Conservation (phyloP, 2,329 filamentous ascomycete species). For the Epichloe aotearoae region DNA sequence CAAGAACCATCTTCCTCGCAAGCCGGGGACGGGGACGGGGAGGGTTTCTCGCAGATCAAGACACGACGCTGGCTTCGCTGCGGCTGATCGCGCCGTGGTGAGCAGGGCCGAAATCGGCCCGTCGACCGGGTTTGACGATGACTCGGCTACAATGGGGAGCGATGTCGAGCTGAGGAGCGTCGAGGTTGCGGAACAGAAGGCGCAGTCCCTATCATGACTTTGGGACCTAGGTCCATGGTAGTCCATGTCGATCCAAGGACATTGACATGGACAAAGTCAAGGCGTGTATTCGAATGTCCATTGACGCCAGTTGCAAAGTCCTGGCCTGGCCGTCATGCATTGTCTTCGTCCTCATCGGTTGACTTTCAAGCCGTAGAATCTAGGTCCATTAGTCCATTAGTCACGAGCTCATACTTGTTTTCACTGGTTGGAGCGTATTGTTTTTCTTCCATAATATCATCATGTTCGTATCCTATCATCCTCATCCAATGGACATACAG, state of each 20-base stretch:
- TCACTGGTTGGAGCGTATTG: too few species aligned
- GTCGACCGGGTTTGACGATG: constrained; percentile 17
- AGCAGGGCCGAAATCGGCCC: constrained; percentile 1
- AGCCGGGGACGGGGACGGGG: neutral
- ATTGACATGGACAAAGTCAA: too few species aligned
- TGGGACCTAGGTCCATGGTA: too few species aligned
- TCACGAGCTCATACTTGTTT: too few species aligned
- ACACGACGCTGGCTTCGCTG: constrained; percentile 1
- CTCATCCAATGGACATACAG: neutral
- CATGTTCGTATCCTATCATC: neutral
- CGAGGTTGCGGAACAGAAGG: constrained; percentile 5
- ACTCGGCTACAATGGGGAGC: constrained; percentile 17
- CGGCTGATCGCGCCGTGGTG: constrained; percentile 2
- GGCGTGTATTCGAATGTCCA: too few species aligned
- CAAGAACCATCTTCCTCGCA: constrained; percentile 7
- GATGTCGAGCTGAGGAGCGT: constrained; percentile 21
- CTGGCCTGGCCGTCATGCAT: too few species aligned
- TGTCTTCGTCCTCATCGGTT: too few species aligned
- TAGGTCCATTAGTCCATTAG: too few species aligned
- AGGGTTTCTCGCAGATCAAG: neutral
- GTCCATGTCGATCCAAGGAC: too few species aligned
- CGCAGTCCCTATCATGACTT: constrained; percentile 1
- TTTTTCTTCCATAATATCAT: neutral
- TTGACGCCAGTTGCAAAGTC: too few species aligned
- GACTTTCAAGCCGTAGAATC: too few species aligned